Evolutionary conservation across 2,329 filamentous ascomycete genomes (phyloP).

Genomic region (Rutstroemia sp.): DNA sequence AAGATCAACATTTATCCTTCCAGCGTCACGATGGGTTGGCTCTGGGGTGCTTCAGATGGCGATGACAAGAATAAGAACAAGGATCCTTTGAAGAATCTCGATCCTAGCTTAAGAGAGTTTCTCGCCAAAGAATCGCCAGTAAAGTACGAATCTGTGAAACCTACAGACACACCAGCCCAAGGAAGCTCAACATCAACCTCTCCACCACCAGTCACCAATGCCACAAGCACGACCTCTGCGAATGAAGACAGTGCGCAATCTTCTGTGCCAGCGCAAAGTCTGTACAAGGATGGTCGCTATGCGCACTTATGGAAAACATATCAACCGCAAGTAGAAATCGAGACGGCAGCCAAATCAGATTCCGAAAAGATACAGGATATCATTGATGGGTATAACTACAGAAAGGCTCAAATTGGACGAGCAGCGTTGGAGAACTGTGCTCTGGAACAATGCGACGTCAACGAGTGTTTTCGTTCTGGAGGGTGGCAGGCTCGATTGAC

Average conservation of each 20-base stretch:
- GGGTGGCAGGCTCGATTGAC: slow-evolving; percentile 61
- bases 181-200: slow-evolving; percentile 4
- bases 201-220: slow-evolving; percentile 4
- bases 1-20: not conserved
- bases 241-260: slow-evolving; percentile 10
- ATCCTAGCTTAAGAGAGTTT: slow-evolving; percentile 57
- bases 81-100: slow-evolving; percentile 53
- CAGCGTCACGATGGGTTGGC: slow-evolving; percentile 28
- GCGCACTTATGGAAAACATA: slow-evolving; percentile 93
- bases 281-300: slow-evolving; percentile 64
- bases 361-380: slow-evolving; percentile 76
- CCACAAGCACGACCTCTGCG: slow-evolving; percentile 7
- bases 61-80: slow-evolving; percentile 26
- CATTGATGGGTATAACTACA: slow-evolving; percentile 75
- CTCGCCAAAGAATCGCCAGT: slow-evolving; percentile 58
- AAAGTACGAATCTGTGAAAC: slow-evolving; percentile 32
- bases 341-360: slow-evolving; percentile 62
- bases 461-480: slow-evolving; percentile 72
- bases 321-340: slow-evolving; percentile 61
- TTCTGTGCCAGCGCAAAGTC: slow-evolving; percentile 36
- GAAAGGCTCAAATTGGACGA: slow-evolving; percentile 67
- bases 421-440: slow-evolving; percentile 92
- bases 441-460: slow-evolving; percentile 74
- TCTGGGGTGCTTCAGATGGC: slow-evolving; percentile 26
- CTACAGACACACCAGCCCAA: slow-evolving; percentile 12